phyloP scores from a whole-genome alignment of 129 eudicot species.

The Gnaphalium uliginosum region DNA sequence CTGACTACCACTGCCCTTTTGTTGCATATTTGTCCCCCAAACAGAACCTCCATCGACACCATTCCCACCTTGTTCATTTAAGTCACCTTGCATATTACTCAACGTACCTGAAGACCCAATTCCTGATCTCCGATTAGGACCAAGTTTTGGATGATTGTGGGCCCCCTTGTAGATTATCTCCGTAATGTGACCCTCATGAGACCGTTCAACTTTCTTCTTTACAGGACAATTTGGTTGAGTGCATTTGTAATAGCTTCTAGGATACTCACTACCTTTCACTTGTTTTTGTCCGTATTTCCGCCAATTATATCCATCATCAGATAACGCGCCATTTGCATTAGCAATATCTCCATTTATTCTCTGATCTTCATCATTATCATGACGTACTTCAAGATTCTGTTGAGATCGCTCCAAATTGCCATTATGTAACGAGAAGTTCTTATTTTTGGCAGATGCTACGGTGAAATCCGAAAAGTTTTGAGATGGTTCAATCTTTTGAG shows the following conservation, averaged over 20 bases:
- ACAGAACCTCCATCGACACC: conserved; percentile 46
- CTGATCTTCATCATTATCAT: conserved; percentile 53
- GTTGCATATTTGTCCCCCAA: conserved; percentile 46
- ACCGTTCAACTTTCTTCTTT: conserved; percentile 83
- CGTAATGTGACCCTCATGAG: conserved; percentile 79
- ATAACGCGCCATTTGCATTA: conserved; percentile 45
- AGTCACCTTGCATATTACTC: conserved; percentile 50
- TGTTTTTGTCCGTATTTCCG: conserved; percentile 93
- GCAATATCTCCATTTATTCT: conserved; percentile 41
- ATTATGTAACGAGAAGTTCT: conserved; percentile 30
- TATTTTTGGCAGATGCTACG: conserved; percentile 27
- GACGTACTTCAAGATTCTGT: conserved; percentile 44
- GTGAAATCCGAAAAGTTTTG: conserved; percentile 40
- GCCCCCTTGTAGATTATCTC: conserved; percentile 86
- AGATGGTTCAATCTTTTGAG: conserved; percentile 37
- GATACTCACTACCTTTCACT: conserved; percentile 90
- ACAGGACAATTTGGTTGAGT: conserved; percentile 79
- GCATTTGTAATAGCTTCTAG: conserved; percentile 90
- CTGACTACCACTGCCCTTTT: conserved; percentile 21
- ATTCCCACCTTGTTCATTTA: conserved; percentile 48
- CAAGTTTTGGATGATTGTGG: conserved; percentile 82
- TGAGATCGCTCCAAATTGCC: conserved; percentile 47
- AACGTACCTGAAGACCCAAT: conserved; percentile 46
- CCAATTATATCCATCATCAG: conserved; percentile 90
- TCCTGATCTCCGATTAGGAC: conserved; percentile 52